These are phyloP conservation scores for Cutaneotrichosporon mucoides DNA, from an alignment of 1,284 basidiomycete genomes.

Conservation along the genomic window DNA sequence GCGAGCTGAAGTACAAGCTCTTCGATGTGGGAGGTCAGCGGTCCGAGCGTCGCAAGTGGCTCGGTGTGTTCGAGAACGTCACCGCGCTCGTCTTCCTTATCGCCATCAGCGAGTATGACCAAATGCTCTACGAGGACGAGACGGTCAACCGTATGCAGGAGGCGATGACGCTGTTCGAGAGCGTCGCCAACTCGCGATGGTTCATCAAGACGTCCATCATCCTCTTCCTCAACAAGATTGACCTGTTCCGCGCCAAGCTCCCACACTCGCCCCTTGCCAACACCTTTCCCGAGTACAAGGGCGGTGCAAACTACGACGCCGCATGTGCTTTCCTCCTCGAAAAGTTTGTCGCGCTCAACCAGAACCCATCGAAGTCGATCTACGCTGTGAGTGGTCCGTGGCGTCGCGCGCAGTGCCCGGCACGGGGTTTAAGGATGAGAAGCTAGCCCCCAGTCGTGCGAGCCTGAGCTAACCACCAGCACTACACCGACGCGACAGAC, in stretches of 20 bases:
- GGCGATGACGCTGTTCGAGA: constrained; percentile 89
- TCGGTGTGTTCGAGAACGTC: constrained; percentile 88
- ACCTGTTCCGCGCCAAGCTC: constrained; percentile 91
- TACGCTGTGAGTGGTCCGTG: constrained; percentile 38
- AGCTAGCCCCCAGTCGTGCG: neutral
- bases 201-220: constrained; percentile 50
- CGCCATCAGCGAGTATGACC: constrained; percentile 75
- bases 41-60: constrained; percentile 64
- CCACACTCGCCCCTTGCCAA: constrained; percentile 76
- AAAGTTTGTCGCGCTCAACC: constrained; percentile 80
- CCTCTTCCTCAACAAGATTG: constrained; percentile 89
- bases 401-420: no score
- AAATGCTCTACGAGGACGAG: constrained; percentile 79
- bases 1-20: constrained; percentile 79
- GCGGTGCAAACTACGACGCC: constrained; percentile 71
- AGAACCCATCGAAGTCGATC: constrained; percentile 61
- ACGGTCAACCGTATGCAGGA: constrained; percentile 96
- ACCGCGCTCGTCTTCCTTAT: constrained; percentile 74
- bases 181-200: constrained; percentile 84
- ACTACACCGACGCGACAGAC: constrained; percentile 54
- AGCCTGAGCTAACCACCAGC: constrained; percentile 22
- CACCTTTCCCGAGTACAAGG: constrained; percentile 78
- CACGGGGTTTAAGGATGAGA: no score
- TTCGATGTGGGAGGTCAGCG: constrained; percentile 55
- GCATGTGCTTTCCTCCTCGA: constrained; percentile 82